Evolutionary conservation across 2,329 filamentous ascomycete genomes (phyloP), one percentile per base, ranked within the genome.

Genomic region (Monosporascus cannonballus): DNA sequence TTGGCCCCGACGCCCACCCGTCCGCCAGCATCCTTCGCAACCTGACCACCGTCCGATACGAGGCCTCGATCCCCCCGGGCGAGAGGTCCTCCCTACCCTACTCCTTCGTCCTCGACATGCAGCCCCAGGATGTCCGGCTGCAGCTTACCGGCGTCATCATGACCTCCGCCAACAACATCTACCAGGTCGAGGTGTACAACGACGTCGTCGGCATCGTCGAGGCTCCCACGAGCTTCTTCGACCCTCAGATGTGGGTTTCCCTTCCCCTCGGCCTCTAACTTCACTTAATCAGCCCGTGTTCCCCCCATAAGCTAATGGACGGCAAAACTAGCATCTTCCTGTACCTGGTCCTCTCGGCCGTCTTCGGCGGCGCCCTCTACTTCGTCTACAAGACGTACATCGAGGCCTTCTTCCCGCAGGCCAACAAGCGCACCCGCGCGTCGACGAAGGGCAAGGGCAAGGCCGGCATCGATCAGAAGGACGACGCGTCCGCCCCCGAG

Each of bases 331-430:
- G 94, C 69, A 90, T 97, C 76, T 99, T 99, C 85, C 85, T 99
- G 58, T 97, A 97, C 79, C 79, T 96, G 69, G 86, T 97, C 78
- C 87, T 99, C 63, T 78, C 86, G 51, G 85, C 80, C 56, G 82
- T 80, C 58, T 95, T 96, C 69, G 84, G 75, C 59, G 91, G 88
- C 57, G 90, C 86, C 51, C 83, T 87, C 69, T 96, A 93, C 84
- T 96, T 96, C 73, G 90, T 96, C 76, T 99, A 99, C 83, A 94
- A 87, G 78, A 96, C 93, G 66, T 97, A 93, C 91, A 88, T 99
- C 73, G 89, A 91, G 65, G 86, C 91, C 15, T 88, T 99, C 69
- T 96, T 97, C 80, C 93, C 94, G 48, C 90, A 96, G 79, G 85
- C 87, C 61, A 11, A 20, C 38, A 89, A 90, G 77, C 83, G 85